phyloP scores from a whole-genome alignment of 1,284 basidiomycete genomes.

The Ustilago loliicola region DNA sequence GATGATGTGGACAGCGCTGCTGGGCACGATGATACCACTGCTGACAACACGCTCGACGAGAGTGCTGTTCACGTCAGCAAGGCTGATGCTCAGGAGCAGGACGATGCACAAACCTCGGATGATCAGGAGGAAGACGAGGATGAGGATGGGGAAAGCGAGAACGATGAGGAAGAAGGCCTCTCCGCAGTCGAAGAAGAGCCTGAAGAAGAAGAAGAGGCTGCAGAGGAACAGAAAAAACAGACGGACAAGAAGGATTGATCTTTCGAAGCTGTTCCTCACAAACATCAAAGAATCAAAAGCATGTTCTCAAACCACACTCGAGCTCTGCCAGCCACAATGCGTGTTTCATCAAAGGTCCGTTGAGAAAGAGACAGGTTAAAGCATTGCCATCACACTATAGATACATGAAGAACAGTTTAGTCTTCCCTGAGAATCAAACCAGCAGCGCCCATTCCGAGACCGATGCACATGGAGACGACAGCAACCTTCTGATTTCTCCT shows the following conservation, averaged over 20 bases:
- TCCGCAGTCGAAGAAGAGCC: slow-evolving; percentile 52
- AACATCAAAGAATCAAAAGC: neutral
- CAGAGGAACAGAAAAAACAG: slow-evolving; percentile 9
- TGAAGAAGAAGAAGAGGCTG: slow-evolving; percentile 33
- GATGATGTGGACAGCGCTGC: slow-evolving; percentile 13
- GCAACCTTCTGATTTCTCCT: slow-evolving; percentile 84
- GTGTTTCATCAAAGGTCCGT: no score
- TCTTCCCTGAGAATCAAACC: slow-evolving; percentile 78
- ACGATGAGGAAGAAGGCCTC: slow-evolving; percentile 47
- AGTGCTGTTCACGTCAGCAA: slow-evolving; percentile 28
- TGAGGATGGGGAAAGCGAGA: slow-evolving; percentile 74
- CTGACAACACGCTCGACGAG: slow-evolving; percentile 8
- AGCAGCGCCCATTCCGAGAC: slow-evolving; percentile 84
- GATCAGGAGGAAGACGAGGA: slow-evolving; percentile 74
- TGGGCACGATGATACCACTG: slow-evolving; percentile 11
- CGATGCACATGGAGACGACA: slow-evolving; percentile 87
- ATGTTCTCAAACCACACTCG: no score
- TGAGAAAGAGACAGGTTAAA: neutral
- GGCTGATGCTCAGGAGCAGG: slow-evolving; percentile 47
- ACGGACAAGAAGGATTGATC: neutral
- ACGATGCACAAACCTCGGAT: slow-evolving; percentile 27
- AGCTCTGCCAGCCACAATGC: no score
- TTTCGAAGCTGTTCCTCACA: neutral
- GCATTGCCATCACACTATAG: slow-evolving; percentile 1
- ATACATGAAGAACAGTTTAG: slow-evolving; percentile 7